Percentiles rank a stretch among this genome's conserved stretches.
phyloP scores from a whole-genome alignment of 2,329 filamentous ascomycete species.

The Ascochyta clinopodiicola region DNA sequence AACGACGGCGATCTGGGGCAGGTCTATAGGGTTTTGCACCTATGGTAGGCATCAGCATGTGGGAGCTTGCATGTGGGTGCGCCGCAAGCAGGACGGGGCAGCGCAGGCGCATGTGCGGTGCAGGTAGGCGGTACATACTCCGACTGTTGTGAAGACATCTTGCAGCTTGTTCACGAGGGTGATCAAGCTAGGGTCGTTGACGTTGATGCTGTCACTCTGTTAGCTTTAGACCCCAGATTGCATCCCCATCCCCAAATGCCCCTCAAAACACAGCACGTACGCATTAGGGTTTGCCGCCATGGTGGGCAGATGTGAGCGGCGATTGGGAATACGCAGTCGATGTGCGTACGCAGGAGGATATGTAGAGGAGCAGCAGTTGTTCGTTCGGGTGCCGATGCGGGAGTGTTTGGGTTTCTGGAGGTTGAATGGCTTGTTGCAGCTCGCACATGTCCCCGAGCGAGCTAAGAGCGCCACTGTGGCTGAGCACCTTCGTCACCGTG shows the following conservation, averaged over 20 bases:
- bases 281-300: conserved; percentile 52
- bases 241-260: conserved; percentile 20
- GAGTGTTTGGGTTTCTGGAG: conserved; percentile 29
- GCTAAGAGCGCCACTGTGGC: conserved; percentile 18
- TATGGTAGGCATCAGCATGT: conserved; percentile 49
- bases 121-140: conserved; percentile 61
- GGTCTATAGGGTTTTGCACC: conserved; percentile 98
- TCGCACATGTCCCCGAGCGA: conserved; percentile 20
- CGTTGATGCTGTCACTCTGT: conserved; percentile 65
- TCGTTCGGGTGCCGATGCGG: conserved; percentile 23
- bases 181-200: conserved; percentile 73
- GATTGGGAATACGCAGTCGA: conserved; percentile 5
- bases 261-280: conserved; percentile 35
- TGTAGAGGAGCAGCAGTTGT: conserved; percentile 11
- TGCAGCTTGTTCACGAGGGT: conserved; percentile 98
- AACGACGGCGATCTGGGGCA: conserved; percentile 97
- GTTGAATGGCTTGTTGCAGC: conserved; percentile 24
- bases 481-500: conserved; percentile 4
- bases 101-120: conserved; percentile 1
- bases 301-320: conserved; percentile 30
- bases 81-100: conserved; percentile 4
- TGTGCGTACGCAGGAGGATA: conserved; percentile 9
- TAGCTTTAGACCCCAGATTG: conserved; percentile 33
- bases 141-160: conserved; percentile 98
- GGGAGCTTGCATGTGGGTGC: conserved; percentile 15